These are phyloP conservation scores for Purpureocillium takamizusanense DNA, from an alignment of 2,329 filamentous ascomycete species.

Conservation along the genomic window DNA sequence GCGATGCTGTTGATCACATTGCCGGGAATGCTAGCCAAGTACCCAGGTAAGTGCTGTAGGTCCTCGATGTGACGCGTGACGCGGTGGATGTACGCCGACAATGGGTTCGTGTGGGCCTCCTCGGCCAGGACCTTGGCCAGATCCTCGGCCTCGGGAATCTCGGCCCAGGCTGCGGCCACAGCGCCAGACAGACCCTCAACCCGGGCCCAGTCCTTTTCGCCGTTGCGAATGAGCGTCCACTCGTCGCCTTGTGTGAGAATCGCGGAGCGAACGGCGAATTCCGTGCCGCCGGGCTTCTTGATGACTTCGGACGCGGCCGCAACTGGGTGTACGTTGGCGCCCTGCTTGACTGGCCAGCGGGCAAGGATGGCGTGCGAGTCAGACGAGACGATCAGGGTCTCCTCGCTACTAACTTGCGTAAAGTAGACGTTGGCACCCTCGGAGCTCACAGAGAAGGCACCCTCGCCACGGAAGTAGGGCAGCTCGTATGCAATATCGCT, in stretches of 20 bases:
- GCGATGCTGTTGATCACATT: conserved; percentile 58
- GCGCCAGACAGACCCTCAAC: conserved; percentile 74
- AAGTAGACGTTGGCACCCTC: conserved; percentile 81
- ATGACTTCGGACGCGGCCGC: conserved; percentile 78
- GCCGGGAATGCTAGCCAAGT: conserved; percentile 59
- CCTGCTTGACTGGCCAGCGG: conserved; percentile 55
- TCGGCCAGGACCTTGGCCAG: conserved; percentile 74
- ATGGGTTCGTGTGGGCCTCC: conserved; percentile 73
- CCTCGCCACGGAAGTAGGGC: conserved; percentile 59
- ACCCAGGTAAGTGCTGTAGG: conserved; percentile 65
- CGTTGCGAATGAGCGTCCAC: conserved; percentile 79
- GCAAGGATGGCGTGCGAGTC: conserved; percentile 67
- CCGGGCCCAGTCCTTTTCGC: conserved; percentile 69
- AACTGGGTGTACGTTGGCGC: conserved; percentile 36
- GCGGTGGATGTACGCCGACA: conserved; percentile 80
- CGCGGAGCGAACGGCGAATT: conserved; percentile 71
- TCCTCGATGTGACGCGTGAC: conserved; percentile 75
- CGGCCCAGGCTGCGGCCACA: conserved; percentile 73
- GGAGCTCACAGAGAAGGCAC: conserved; percentile 71
- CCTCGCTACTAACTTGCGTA: conserved; percentile 67
- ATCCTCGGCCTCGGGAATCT: conserved; percentile 62
- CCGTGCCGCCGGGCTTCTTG: conserved; percentile 51
- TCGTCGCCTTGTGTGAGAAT: conserved; percentile 59
- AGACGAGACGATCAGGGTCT: conserved; percentile 67
- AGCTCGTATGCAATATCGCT: conserved; percentile 75